Base-by-base conservation (phyloP, 2,329 filamentous ascomycete species). In the Xylariaceae sp. region DNA sequence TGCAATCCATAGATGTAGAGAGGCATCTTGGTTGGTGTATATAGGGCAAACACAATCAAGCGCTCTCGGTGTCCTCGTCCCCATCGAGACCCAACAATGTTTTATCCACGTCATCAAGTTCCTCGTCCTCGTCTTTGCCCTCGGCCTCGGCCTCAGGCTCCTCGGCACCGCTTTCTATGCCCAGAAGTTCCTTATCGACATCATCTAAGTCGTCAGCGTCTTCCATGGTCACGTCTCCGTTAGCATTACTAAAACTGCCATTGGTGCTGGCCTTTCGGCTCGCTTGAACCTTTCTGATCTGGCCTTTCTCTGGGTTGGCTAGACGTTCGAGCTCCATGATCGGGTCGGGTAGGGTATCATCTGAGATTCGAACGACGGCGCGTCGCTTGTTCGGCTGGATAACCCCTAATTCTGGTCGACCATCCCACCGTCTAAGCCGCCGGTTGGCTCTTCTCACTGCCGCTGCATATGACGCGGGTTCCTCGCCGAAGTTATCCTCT, bases 401-500 rank as follows among this genome's bases (percentile, higher is more conserved):
- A 16, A 83, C 78, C 2, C 79, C 80, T 3, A 80, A 71, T 17
- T 76, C 74, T 9, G 71, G 66, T n/a, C 75, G 74, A 9, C 72
- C 75, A 2, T 86, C 81, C 91, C 91, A 94, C 28, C 90, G 82
- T 49, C 82, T 77, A n/a, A 94, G 76, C 36, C 91, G 81, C 24
- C 91, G 82, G 17, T 80, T 77, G 1, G 82, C 80, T 14, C 88
- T 82, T 50, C 87, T 79, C 16, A 94, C 75, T 6, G 89, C 83
- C 9, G 88, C 85, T 3, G 86, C 83, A 56, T 90, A 87, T 1
- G 84, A 80, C 52, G 82, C 81, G 5, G 86, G 80, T 71, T 94
- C 89, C 71, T 94, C 91, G 39, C 91, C 91, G 64, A 87, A 90
- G 73, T 94, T 90, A 60, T 91, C 88, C 0, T 80, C 74, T 69